Evolutionary conservation across 306 rosid species (phyloP).

Genomic region (Cotoneaster glaucophyllus): DNA sequence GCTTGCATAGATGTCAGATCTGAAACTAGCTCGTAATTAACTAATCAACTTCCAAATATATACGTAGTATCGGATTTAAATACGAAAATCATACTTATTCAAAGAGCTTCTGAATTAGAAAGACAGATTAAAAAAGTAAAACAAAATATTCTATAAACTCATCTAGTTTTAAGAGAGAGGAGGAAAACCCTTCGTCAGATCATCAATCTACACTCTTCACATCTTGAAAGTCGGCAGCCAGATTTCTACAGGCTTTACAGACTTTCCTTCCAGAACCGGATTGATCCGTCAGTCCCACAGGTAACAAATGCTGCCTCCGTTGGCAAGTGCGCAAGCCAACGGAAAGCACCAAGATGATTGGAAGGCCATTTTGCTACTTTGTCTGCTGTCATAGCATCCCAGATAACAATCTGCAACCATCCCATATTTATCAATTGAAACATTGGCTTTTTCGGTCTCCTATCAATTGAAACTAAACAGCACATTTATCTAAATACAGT

Average conservation of each 20-base stretch:
- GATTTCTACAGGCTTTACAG: conserved; percentile 11
- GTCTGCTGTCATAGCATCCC: conserved; percentile 88
- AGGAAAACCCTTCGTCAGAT: background rate
- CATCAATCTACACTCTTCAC: background rate
- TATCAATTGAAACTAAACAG: background rate
- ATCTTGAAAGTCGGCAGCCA: background rate
- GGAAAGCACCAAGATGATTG: conserved; percentile 76
- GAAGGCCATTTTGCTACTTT: conserved; percentile 84
- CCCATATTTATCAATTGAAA: conserved; percentile 19
- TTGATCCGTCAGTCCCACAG: conserved; percentile 78
- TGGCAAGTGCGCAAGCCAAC: conserved; percentile 91
- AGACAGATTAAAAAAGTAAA: background rate
- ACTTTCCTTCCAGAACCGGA: conserved; percentile 81
- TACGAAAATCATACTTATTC: background rate
- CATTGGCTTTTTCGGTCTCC: background rate
- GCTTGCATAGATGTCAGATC: background rate
- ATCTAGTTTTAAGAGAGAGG: background rate
- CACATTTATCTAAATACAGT: conserved; percentile 2
- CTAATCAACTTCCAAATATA: background rate
- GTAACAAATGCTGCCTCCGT: conserved; percentile 66
- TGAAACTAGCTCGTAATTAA: background rate
- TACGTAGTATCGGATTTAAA: background rate
- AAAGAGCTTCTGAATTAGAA: background rate
- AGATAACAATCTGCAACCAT: conserved; percentile 60
- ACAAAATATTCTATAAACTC: background rate